Evolutionary conservation across 192 early-diverging fungal species (phyloP), one percentile per base, ranked within the genome.

Genomic region (Chytriomyces sp.): DNA sequence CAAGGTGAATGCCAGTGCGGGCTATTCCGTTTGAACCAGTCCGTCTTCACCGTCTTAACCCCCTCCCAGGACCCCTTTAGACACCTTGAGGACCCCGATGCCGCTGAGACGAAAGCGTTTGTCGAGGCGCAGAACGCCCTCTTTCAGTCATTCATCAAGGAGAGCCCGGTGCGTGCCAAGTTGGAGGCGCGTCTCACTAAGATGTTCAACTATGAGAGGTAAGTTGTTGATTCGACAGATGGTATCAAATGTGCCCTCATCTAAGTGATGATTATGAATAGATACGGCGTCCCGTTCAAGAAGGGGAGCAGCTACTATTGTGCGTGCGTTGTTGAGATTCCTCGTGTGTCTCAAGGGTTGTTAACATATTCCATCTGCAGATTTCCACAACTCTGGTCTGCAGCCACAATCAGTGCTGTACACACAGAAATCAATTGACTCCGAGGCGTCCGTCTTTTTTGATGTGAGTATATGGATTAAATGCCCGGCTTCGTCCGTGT

Each of bases 321-420:
- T 73, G 44, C 28, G 71, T 23, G 50, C 47, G 11, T 49, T 68
- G 43, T 18, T 11, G 13, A 9, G 8, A 5, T 68, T 68, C 46
- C 43, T 46, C 0, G 7, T 57, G 48, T 8, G 26, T 26, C 16
- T 10, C n/a, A 11, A 20, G 23, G 44, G 43, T 24, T n/a, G 45
- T n/a, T 50, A 49, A 23, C 26, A 6, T 18, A 3, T 28, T 35
- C 18, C 7, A 43, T 28, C 8, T 49, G 16, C 68, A 73, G 71
- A 73, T 26, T 73, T 62, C 71, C 28, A 73, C 71, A 73, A 73
- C 44, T 73, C 60, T 20, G 71, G 71, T 10, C 71, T 73, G 16
- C 91, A 91, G 76, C 61, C 88, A 1, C 90, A 92, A 68, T 79
- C 73, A 8, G 86, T 92, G 0, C 66, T 91, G 45, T 91, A 90